A percentile compares a stretch with the other conserved stretches of the same genome.
phyloP scores from a whole-genome alignment of 2,329 filamentous ascomycete genomes.

The Neobulgaria alba region DNA sequence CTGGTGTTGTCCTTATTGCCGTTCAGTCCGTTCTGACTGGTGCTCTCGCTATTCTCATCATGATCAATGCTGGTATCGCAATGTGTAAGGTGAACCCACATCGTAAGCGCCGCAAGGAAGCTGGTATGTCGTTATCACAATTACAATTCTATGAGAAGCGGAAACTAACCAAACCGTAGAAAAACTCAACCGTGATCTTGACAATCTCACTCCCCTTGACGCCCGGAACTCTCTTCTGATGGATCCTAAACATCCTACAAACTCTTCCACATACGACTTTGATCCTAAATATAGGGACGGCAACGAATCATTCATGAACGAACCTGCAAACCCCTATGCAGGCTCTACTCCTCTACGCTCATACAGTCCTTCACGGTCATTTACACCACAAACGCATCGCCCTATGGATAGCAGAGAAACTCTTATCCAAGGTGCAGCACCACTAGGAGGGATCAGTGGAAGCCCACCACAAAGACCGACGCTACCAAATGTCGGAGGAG shows the following conservation, averaged over 20 bases:
- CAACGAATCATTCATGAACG: conserved; percentile 20
- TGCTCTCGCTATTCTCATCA: conserved; percentile 76
- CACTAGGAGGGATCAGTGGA: conserved; percentile 15
- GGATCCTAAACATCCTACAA: conserved; percentile 17
- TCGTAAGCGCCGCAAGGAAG: conserved; percentile 77
- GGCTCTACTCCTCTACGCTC: conserved; percentile 18
- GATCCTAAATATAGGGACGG: conserved; percentile 19
- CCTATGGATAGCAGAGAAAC: conserved; percentile 16
- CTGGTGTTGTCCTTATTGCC: conserved; percentile 87
- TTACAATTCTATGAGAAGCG: conserved; percentile 8
- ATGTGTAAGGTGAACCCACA: conserved; percentile 87
- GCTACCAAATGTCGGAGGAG: conserved; percentile 13
- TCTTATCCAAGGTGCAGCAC: conserved; percentile 19
- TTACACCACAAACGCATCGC: conserved; percentile 8
- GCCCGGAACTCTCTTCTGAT: conserved; percentile 74
- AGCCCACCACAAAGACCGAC: conserved; percentile 16
- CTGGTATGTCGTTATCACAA: conserved; percentile 58
- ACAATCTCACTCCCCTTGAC: conserved; percentile 78
- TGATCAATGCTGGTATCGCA: conserved; percentile 76
- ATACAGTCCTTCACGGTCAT: conserved; percentile 9
- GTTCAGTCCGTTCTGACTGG: conserved; percentile 80
- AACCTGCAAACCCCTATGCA: conserved; percentile 24
- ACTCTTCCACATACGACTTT: conserved; percentile 11
- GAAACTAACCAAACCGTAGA: too few relatives aligned
- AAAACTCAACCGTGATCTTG: conserved; percentile 66